Evolutionary conservation across 441 rosid species (phyloP), one percentile per base, ranked within the genome.

Genomic region (Aleurites moluccanus): DNA sequence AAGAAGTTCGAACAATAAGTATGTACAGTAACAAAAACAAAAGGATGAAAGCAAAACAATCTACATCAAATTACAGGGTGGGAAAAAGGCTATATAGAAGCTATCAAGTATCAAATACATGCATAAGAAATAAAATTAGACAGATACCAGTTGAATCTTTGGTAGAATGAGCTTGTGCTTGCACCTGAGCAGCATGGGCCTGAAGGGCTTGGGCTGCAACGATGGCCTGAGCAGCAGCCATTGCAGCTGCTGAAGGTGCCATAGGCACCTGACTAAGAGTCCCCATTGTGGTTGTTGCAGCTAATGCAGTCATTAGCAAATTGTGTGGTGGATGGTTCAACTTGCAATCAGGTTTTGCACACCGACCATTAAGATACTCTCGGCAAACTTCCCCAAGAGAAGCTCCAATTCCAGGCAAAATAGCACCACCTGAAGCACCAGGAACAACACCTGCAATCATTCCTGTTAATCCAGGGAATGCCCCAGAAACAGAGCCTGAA

Each of bases 201-300:
- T 96, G 98, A 84, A 96, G 97, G 18, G 98, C 98, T 83, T 96
- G 96, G 13, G 98, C 99, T 18, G 99, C 98, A 82, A 96, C 96
- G 80, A 96, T 96, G 59, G 97, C 98, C 82, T 94, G 99, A 73
- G 99, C 99, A 83, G 98, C 98, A 88, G 98, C 98, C 99, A 94
- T 96, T 67, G 99, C 99, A 72, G 98, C 99, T 47, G 98, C 98
- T 40, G 99, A 96, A 85, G 98, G 98, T 16, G 99, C 96, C 98
- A 94, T 94, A 49, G 98, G 98, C 45, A 90, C 97, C 86, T 92
- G 98, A 84, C 95, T 94, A 20, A 90, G 83, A 75, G 86, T 89
- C 74, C 98, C 93, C 96, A 92, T 89, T 76, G 89, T 80, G 28
- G 98, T 90, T 27, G 98, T 87, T 70, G 98, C 96, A 79, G 97